Conservation (phyloP, 768 basidiomycete species). For the Leccinum obscurum region DNA sequence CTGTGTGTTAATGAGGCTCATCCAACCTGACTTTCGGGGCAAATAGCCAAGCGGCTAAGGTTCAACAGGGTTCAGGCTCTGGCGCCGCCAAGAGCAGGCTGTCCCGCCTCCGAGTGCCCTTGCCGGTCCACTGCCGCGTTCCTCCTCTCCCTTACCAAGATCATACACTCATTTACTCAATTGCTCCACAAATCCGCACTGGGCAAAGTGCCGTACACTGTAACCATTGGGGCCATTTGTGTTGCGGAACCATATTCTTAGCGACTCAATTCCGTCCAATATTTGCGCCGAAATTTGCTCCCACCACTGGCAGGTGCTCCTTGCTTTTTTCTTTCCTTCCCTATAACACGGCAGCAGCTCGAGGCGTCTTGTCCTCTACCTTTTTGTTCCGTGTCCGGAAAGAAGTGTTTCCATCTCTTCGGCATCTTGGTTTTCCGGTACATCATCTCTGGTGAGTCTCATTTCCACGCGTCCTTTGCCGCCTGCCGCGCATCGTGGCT, state of each 20-base stretch:
- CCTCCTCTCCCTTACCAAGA: slow-evolving; percentile 20
- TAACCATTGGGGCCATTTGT: slow-evolving; percentile 33
- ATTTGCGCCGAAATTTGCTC: slow-evolving; percentile 36
- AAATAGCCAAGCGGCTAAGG: slow-evolving; percentile 30
- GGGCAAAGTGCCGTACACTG: slow-evolving; percentile 30
- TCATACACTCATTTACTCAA: slow-evolving; percentile 30
- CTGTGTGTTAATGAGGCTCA: slow-evolving; percentile 38
- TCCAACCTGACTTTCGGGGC: slow-evolving; percentile 33
- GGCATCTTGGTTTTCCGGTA: slow-evolving; percentile 29
- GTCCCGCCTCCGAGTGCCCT: slow-evolving; percentile 22
- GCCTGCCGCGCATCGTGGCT: slow-evolving; percentile 32
- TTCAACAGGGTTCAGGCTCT: slow-evolving; percentile 33
- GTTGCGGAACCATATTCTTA: slow-evolving; percentile 38
- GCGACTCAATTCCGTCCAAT: slow-evolving; percentile 38
- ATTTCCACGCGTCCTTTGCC: slow-evolving; percentile 32
- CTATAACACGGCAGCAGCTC: slow-evolving; percentile 26
- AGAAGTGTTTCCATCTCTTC: slow-evolving; percentile 16
- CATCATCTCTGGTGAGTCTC: slow-evolving; percentile 35
- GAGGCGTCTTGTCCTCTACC: slow-evolving; percentile 26
- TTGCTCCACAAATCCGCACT: slow-evolving; percentile 19
- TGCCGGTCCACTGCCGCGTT: slow-evolving; percentile 7
- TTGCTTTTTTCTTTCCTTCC: slow-evolving; percentile 33
- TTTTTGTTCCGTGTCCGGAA: slow-evolving; percentile 22
- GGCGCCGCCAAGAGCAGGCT: slow-evolving; percentile 29
- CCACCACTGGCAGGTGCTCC: slow-evolving; percentile 20